These are phyloP conservation scores for Starmerella stigmatis DNA, from an alignment of 805 yeast species.

Conservation along the genomic window DNA sequence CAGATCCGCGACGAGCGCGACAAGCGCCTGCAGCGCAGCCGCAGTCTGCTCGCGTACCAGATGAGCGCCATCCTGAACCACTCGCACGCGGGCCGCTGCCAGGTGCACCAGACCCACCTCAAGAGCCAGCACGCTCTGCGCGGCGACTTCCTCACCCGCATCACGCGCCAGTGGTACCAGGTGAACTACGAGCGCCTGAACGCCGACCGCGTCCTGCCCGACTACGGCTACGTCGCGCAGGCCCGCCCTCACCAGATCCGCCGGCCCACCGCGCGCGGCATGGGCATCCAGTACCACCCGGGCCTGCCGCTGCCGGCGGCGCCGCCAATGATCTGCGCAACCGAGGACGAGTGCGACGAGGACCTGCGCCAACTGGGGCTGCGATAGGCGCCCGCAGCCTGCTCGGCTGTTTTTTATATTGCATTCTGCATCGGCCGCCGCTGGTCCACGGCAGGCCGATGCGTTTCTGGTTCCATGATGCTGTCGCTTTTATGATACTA, in stretches of 20 bases:
- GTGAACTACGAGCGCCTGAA: slow-evolving; percentile 79
- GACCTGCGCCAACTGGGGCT: slow-evolving; percentile 62
- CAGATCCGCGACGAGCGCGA: slow-evolving; percentile 67
- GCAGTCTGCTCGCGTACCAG: slow-evolving; percentile 49
- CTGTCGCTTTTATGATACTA: too few relatives aligned
- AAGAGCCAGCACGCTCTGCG: slow-evolving; percentile 60
- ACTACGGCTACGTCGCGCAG: slow-evolving; percentile 35
- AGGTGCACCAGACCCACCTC: slow-evolving; percentile 72
- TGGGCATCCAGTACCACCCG: slow-evolving; percentile 58
- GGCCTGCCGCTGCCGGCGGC: slow-evolving; percentile 66
- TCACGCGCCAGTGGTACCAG: slow-evolving; percentile 84
- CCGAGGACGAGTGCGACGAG: slow-evolving; percentile 59
- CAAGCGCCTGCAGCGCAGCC: slow-evolving; percentile 47
- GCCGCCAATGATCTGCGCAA: slow-evolving; percentile 53
- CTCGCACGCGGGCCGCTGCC: slow-evolving; percentile 66
- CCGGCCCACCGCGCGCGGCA: slow-evolving; percentile 54
- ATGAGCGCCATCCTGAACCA: slow-evolving; percentile 68
- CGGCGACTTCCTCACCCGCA: slow-evolving; percentile 50
- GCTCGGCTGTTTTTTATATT: too few relatives aligned
- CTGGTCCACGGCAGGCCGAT: too few relatives aligned
- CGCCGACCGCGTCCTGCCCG: slow-evolving; percentile 53
- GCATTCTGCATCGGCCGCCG: too few relatives aligned
- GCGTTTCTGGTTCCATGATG: too few relatives aligned
- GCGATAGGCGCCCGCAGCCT: too few relatives aligned
- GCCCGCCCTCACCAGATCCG: slow-evolving; percentile 43